Percentiles rank a stretch among this genome's conserved stretches.
Evolutionary conservation across 2,329 filamentous ascomycete species (phyloP).

Genomic region (Fusarium verticillioides): DNA sequence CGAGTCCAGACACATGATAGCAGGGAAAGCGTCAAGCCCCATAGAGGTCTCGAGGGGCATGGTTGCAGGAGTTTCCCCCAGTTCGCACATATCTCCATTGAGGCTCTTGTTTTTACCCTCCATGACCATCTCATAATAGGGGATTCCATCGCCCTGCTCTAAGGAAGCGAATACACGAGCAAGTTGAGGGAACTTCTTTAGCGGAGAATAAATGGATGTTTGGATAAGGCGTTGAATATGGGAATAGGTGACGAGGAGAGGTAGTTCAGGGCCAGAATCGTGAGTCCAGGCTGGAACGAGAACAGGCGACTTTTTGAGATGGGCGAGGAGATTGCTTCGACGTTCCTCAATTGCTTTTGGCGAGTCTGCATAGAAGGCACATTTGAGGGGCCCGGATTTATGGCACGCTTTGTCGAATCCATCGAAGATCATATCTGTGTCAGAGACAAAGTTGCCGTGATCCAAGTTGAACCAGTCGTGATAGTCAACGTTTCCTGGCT

Average conservation of each 20-base stretch:
- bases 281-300: slow-evolving; percentile 50
- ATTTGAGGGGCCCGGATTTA: slow-evolving; percentile 60
- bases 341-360: slow-evolving; percentile 53
- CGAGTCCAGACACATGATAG: slow-evolving; percentile 59
- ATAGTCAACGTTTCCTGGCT: slow-evolving; percentile 61
- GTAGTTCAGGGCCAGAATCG: slow-evolving; percentile 52
- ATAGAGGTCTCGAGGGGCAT: slow-evolving; percentile 40
- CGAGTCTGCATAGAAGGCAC: slow-evolving; percentile 55
- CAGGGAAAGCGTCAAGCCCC: slow-evolving; percentile 55
- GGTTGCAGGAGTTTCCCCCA: slow-evolving; percentile 45
- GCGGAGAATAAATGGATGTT: slow-evolving; percentile 57
- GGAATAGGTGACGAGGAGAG: slow-evolving; percentile 62
- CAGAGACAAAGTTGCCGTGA: slow-evolving; percentile 60
- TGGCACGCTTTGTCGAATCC: slow-evolving; percentile 66
- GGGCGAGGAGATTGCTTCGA: slow-evolving; percentile 53
- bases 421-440: slow-evolving; percentile 64
- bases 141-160: slow-evolving; percentile 56
- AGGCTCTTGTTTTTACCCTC: slow-evolving; percentile 1
- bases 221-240: slow-evolving; percentile 57
- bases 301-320: slow-evolving; percentile 56
- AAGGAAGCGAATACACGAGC: slow-evolving; percentile 57
- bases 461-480: slow-evolving; percentile 62
- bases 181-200: slow-evolving; percentile 54
- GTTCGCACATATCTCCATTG: slow-evolving; percentile 35
- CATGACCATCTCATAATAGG: slow-evolving; percentile 53